phyloP scores from a whole-genome alignment of 805 yeast species.

The Candida nitratophila region DNA sequence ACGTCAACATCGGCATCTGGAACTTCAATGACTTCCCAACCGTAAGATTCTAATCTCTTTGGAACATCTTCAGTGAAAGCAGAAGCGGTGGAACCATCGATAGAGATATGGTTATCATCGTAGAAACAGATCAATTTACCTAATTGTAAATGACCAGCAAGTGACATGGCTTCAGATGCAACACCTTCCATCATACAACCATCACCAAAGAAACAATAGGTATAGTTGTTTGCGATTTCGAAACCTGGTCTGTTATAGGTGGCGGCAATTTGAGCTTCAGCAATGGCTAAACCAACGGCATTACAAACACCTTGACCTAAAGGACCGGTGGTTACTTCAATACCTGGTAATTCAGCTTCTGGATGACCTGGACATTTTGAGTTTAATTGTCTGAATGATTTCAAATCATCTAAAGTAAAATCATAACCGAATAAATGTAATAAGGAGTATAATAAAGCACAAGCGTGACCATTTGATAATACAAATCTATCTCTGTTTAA shows the following conservation, averaged over 20 bases:
- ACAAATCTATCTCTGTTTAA: conserved; percentile 93
- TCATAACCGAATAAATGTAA: conserved; percentile 83
- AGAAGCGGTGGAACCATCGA: conserved; percentile 85
- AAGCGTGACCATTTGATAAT: conserved; percentile 93
- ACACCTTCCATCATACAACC: conserved; percentile 99
- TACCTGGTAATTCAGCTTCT: conserved; percentile 84
- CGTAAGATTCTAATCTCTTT: conserved; percentile 82
- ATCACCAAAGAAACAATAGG: conserved; percentile 85
- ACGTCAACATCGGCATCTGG: conserved; percentile 76
- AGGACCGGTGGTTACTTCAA: conserved; percentile 98
- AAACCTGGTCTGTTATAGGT: conserved; percentile 85
- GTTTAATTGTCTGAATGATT: conserved; percentile 80
- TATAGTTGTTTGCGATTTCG: conserved; percentile 65
- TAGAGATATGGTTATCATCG: conserved; percentile 95
- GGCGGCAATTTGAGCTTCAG: conserved; percentile 88
- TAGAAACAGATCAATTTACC: conserved; percentile 91
- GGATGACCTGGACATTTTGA: conserved; percentile 98
- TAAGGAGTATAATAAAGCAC: conserved; percentile 80
- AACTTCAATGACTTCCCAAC: conserved; percentile 83
- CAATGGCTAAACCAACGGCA: conserved; percentile 95
- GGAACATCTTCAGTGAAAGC: conserved; percentile 92
- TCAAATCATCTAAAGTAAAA: conserved; percentile 75
- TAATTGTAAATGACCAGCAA: conserved; percentile 94
- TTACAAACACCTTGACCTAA: conserved; percentile 96
- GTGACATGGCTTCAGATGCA: conserved; percentile 85